Evolutionary conservation across 208 protist genomes (phyloP).

Genomic region (Crithidia brevicula): DNA sequence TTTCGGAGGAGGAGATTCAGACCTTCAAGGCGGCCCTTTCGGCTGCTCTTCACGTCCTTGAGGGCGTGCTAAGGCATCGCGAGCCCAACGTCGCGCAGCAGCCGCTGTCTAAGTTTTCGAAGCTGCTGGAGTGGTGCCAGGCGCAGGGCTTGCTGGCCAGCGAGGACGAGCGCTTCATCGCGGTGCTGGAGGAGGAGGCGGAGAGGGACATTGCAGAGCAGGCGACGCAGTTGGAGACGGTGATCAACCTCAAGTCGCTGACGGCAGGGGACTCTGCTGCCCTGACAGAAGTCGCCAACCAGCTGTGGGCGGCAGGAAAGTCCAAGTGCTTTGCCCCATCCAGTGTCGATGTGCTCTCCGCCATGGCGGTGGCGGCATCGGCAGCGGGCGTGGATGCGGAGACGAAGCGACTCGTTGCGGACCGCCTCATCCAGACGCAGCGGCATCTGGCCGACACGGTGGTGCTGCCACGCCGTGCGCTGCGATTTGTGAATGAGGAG

Average conservation of each 20-base stretch:
- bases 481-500: conserved; percentile 74
- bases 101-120: conserved; percentile 63
- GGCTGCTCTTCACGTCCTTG: conserved; percentile 34
- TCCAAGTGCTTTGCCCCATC: conserved; percentile 50
- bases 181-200: conserved; percentile 40
- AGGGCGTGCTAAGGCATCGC: conserved; percentile 34
- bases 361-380: conserved; percentile 59
- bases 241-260: conserved; percentile 74
- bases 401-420: conserved; percentile 40
- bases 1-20: conserved; percentile 43
- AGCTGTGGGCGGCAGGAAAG: conserved; percentile 56
- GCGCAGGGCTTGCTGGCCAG: conserved; percentile 38
- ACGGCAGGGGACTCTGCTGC: conserved; percentile 50
- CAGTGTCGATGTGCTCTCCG: conserved; percentile 83
- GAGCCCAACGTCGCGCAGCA: conserved; percentile 33
- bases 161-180: conserved; percentile 29
- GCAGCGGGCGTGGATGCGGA: conserved; percentile 39
- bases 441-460: conserved; percentile 25
- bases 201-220: conserved; percentile 49
- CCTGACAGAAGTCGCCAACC: conserved; percentile 39
- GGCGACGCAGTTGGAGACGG: conserved; percentile 74
- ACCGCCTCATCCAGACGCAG: conserved; percentile 70
- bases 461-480: conserved; percentile 68
- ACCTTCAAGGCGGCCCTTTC: conserved; percentile 36
- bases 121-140: conserved; percentile 64